phyloP scores from a whole-genome alignment of 352 stramenopile genomes.

The Globisporangium radiosum region DNA sequence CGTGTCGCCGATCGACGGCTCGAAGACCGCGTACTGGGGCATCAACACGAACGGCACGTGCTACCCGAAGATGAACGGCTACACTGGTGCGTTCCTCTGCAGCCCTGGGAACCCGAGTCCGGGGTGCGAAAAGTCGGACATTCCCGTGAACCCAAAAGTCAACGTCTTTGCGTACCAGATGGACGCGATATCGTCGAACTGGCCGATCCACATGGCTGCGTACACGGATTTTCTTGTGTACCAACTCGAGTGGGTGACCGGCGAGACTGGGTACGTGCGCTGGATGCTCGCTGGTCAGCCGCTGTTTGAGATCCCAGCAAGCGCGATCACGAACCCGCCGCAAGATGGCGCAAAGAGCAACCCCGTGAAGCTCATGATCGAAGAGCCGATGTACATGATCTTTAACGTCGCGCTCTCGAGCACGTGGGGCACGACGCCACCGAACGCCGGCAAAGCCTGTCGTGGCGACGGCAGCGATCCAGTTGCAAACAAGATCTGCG shows the following conservation, averaged over 20 bases:
- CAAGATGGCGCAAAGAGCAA: conserved; percentile 46
- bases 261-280: conserved; percentile 43
- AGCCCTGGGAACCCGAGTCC: conserved; percentile 37
- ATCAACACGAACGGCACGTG: conserved; percentile 65
- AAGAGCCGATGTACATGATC: conserved; percentile 94
- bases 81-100: conserved; percentile 54
- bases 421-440: conserved; percentile 77
- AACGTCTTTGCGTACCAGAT: conserved; percentile 76
- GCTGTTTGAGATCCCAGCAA: conserved; percentile 82
- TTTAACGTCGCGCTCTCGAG: conserved; percentile 93
- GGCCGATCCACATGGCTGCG: conserved; percentile 67
- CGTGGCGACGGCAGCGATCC: conserved; percentile 38
- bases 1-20: conserved; percentile 28
- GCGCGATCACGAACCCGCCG: conserved; percentile 39
- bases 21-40: conserved; percentile 29
- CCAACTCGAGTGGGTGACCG: conserved; percentile 66
- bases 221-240: conserved; percentile 81
- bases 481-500: conserved; percentile 47
- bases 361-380: conserved; percentile 89
- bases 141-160: conserved; percentile 18
- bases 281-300: conserved; percentile 80
- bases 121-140: conserved; percentile 15
- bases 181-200: conserved; percentile 92
- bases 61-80: conserved; percentile 48
- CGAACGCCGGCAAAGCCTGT: conserved; percentile 56